These are phyloP conservation scores for Arthroderma sp. DNA, from an alignment of 2,329 filamentous ascomycete genomes.

Conservation along the genomic window DNA sequence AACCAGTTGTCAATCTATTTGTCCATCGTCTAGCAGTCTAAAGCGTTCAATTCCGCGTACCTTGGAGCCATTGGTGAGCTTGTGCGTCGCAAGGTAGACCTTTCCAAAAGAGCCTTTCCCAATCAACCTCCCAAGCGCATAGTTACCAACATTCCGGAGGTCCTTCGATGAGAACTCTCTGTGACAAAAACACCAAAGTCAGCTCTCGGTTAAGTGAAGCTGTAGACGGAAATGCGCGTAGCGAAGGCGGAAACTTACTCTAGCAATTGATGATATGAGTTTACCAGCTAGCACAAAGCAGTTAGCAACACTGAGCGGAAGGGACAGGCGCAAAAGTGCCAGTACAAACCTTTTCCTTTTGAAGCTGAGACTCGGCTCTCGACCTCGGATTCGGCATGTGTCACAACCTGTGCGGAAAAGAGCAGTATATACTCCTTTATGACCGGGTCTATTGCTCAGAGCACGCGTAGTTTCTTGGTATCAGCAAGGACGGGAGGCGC, in stretches of 20 bases:
- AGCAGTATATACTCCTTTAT: neutral
- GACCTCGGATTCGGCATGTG: slow-evolving; percentile 33
- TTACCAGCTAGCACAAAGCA: slow-evolving; percentile 57
- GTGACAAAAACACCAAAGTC: slow-evolving; percentile 9
- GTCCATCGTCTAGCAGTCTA: neutral
- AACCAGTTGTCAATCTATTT: slow-evolving; percentile 5
- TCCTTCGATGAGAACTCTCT: slow-evolving; percentile 93
- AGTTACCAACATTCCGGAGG: slow-evolving; percentile 86
- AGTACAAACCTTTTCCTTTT: slow-evolving; percentile 44
- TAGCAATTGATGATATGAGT: slow-evolving; percentile 90
- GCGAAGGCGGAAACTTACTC: slow-evolving; percentile 50
- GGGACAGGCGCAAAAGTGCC: neutral
- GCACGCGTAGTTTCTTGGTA: too few relatives aligned
- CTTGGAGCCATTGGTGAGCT: slow-evolving; percentile 97
- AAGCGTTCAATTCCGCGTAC: slow-evolving; percentile 31
- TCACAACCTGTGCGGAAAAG: slow-evolving; percentile 6
- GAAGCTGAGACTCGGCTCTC: slow-evolving; percentile 42
- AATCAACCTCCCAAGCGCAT: slow-evolving; percentile 78
- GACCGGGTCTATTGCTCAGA: too few relatives aligned
- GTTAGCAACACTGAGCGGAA: slow-evolving; percentile 8
- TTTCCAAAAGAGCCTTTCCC: slow-evolving; percentile 98
- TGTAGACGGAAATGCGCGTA: neutral
- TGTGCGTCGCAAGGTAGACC: slow-evolving; percentile 90
- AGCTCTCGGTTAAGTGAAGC: slow-evolving; percentile 8
- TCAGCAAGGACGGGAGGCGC: too few relatives aligned